These are phyloP conservation scores for Colletotrichum plurivorum DNA, from an alignment of 2,329 filamentous ascomycete genomes.

Conservation along the genomic window DNA sequence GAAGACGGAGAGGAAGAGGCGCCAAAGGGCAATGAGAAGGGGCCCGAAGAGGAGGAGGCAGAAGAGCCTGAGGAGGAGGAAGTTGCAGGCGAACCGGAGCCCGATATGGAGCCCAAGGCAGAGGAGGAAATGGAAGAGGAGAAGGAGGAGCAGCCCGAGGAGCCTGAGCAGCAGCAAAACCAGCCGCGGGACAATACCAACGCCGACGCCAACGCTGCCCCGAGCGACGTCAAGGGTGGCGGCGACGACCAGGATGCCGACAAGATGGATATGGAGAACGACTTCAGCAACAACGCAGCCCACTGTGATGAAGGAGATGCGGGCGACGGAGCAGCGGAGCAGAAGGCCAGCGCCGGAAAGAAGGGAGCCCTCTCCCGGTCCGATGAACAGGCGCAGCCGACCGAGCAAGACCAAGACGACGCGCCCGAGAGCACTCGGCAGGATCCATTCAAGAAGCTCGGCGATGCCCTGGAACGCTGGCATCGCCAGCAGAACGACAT, in stretches of 20 bases:
- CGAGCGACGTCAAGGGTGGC: conserved; percentile 74
- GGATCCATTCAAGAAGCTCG: conserved; percentile 93
- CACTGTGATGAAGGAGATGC: conserved; percentile 77
- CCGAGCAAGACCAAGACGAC: conserved; percentile 61
- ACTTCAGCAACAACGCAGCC: conserved; percentile 71
- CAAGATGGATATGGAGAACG: conserved; percentile 73
- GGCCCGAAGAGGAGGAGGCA: conserved; percentile 46
- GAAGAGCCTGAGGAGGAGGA: conserved; percentile 53
- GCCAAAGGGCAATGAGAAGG: conserved; percentile 48
- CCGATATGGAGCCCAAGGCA: conserved; percentile 65
- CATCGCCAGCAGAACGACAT: conserved; percentile 92
- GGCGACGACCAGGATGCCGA: conserved; percentile 77
- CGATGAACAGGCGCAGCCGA: conserved; percentile 59
- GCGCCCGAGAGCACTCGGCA: conserved; percentile 60
- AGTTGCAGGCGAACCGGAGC: conserved; percentile 48
- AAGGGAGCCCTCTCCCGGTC: conserved; percentile 69
- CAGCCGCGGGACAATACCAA: conserved; percentile 61
- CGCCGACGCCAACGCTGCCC: conserved; percentile 70
- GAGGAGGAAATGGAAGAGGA: conserved; percentile 69
- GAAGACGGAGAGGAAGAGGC: conserved; percentile 52
- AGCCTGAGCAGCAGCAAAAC: conserved; percentile 47
- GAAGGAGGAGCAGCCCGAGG: conserved; percentile 52
- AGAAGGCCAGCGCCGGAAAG: conserved; percentile 74
- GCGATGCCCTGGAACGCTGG: conserved; percentile 93
- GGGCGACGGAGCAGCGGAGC: conserved; percentile 74